Evolutionary conservation across 768 basidiomycete genomes (phyloP), one percentile per base, ranked within the genome.

Genomic region (Lentinula sp.): DNA sequence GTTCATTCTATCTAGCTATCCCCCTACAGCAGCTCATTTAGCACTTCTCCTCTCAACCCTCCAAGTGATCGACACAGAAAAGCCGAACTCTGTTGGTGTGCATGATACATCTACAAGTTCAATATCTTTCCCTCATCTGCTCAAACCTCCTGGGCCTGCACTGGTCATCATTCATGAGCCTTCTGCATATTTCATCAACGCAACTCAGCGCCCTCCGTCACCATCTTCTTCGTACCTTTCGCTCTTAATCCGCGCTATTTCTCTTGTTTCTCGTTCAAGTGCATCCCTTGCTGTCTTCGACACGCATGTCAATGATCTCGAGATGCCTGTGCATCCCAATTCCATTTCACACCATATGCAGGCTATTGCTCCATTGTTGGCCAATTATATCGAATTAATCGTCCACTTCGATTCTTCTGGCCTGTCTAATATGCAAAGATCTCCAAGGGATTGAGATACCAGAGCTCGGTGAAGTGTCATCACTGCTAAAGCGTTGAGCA

Each of bases 201-300:
- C 32, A 23, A 37, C n/a, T 10, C 13, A 18, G 34, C 21, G 2
- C 16, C 49, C 57, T 21, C 28, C 32, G 1, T 45, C 32, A 18
- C 8, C 57, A 31, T 32, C 57, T 34, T 46, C 57, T 15, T 57
- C 56, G 16, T 59, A 59, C 18, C 43, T 59, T 31, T 59, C 57
- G 28, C 18, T 59, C n/a, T 9, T 59, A 21, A 21, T 28, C 13
- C 57, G 57, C 15, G 57, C 46, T 32, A 37, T 59, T 9, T 59
- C 57, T 28, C 45, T 59, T 10, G 16, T 45, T n/a, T 32, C 45
- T 18, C 48, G 48, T 50, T 18, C 49, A n/a, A 45, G 57, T 16
- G 57, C 48, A 18, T 31, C 37, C 18, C 32, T 59, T 37, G 57
- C 57, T 21, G 15, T 59, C 7, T 59, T 59, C 15, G 57, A 59